Percentiles rank a stretch among this genome's conserved stretches.
These are phyloP conservation scores for Colletotrichum agaves DNA, from an alignment of 2,329 filamentous ascomycete genomes.

Conservation along the genomic window DNA sequence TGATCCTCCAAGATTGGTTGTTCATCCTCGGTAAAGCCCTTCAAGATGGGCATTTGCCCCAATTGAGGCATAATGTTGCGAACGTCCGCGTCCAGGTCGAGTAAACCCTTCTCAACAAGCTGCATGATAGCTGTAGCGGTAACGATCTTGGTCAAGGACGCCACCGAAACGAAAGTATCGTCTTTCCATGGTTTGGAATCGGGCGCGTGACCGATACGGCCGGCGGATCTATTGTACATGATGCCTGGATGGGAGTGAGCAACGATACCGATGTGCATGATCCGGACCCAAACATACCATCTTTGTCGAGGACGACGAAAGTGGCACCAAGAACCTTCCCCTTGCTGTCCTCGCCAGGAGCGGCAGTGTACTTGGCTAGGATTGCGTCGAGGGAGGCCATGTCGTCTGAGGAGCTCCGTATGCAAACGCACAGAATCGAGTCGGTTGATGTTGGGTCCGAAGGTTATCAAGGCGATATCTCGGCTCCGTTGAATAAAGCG, in stretches of 20 bases:
- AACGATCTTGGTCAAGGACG: constrained; percentile 58
- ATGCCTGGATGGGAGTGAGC: constrained; percentile 41
- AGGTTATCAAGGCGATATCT: no score
- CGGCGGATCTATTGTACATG: constrained; percentile 50
- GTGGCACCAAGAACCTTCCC: constrained; percentile 51
- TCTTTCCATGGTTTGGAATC: constrained; percentile 45
- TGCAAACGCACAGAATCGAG: neutral
- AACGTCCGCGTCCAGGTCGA: constrained; percentile 52
- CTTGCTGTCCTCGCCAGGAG: constrained; percentile 42
- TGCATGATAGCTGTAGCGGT: constrained; percentile 52
- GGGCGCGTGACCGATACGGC: constrained; percentile 46
- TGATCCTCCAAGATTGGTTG: constrained; percentile 52
- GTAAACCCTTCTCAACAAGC: constrained; percentile 49
- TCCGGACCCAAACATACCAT: constrained; percentile 41
- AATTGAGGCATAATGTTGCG: constrained; percentile 49
- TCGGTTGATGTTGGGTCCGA: neutral
- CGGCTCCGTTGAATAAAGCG: neutral
- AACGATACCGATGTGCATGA: no score
- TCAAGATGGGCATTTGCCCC: constrained; percentile 47
- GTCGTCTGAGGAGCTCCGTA: no score
- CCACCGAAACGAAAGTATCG: constrained; percentile 50
- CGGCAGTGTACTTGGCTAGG: constrained; percentile 44
- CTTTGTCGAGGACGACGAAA: constrained; percentile 47
- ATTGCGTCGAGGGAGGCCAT: constrained; percentile 40
- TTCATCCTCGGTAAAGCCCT: constrained; percentile 49